Conservation (phyloP, 345 rosid species). For the Sisymbrium irio region DNA sequence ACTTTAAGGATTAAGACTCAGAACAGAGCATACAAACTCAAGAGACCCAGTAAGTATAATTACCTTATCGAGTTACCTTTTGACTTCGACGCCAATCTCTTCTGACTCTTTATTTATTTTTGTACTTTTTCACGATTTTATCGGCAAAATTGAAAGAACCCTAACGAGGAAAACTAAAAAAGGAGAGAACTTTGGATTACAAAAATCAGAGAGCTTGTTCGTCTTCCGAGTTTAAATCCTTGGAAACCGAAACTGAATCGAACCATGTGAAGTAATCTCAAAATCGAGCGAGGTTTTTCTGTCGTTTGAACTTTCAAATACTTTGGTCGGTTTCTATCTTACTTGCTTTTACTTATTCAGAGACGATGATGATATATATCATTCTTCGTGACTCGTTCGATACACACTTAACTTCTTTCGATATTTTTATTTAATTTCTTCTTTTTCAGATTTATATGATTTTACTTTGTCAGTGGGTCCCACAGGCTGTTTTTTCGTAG, state of each 20-base stretch:
- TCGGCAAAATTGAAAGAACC: conserved; percentile 26
- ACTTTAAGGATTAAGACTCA: not conserved
- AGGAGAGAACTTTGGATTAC: not conserved
- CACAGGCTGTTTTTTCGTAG: not conserved
- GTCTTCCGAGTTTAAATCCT: not conserved
- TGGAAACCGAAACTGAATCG: conserved; percentile 14
- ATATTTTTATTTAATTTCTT: not conserved
- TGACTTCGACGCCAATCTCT: too few species aligned
- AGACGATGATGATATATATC: conserved; percentile 25
- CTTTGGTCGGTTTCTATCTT: conserved; percentile 16
- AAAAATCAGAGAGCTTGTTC: not conserved
- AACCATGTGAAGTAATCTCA: not conserved
- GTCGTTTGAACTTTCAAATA: not conserved
- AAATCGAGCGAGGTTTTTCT: conserved; percentile 8
- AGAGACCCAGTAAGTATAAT: conserved; percentile 12
- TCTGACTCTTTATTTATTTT: not conserved
- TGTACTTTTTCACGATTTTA: not conserved
- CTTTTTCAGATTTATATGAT: not conserved
- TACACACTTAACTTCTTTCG: conserved; percentile 5
- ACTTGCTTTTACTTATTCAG: not conserved
- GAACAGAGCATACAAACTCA: conserved; percentile 17
- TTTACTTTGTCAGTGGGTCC: not conserved
- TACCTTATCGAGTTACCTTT: conserved; percentile 28
- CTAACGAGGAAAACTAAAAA: conserved; percentile 5
- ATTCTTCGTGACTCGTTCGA: conserved; percentile 32